Evolutionary conservation across 768 basidiomycete species (phyloP), one percentile per base, ranked within the genome.

Genomic region (Rhodotorula babjevae): DNA sequence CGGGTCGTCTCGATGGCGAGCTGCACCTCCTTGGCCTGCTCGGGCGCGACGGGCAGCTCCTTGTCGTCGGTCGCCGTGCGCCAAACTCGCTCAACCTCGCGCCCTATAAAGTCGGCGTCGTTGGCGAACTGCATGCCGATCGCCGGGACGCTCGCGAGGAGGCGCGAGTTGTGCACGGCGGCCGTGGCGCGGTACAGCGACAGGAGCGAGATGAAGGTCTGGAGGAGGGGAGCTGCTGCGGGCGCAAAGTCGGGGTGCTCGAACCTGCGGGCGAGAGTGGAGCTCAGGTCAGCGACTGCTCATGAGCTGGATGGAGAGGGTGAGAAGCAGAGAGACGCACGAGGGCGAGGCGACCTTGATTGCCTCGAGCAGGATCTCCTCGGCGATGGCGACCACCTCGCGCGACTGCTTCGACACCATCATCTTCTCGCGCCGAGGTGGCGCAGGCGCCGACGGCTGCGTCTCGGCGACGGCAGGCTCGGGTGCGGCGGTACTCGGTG

Each of bases 41-140:
- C 81, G 66, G 81, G 80, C 56, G 78, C 72, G 55, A 81, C 76
- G 70, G 82, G 82, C 75, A 83, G 29, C 25, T 53, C 36, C 42
- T 63, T 68, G 23, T 47, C 65, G 27, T 55, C 57, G 4, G 61
- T 69, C 31, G 57, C 58, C 21, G 63, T 27, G 33, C 61, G 59
- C 65, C 60, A 78, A 12, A 68, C 36, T 9, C 63, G 58, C 21
- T 67, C 64, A 9, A 78, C 75, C 31, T 78, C 71, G 5, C 57
- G 50, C 0, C 82, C 77, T 14, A 84, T 77, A 74, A 81, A 80
- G 1, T 76, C 62, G 44, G 77, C 77, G 60, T 84, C 83, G 77
- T 84, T 84, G 50, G 79, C 78, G 68, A 81, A 79, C 71, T 84
- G 83, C 80, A 84, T 82, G 0, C 80, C 80, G 29, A 84, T 67